A percentile compares a stretch with the other conserved stretches of the same genome.
Evolutionary conservation across 768 basidiomycete species (phyloP).

Genomic region (Pisolithus microcarpus): DNA sequence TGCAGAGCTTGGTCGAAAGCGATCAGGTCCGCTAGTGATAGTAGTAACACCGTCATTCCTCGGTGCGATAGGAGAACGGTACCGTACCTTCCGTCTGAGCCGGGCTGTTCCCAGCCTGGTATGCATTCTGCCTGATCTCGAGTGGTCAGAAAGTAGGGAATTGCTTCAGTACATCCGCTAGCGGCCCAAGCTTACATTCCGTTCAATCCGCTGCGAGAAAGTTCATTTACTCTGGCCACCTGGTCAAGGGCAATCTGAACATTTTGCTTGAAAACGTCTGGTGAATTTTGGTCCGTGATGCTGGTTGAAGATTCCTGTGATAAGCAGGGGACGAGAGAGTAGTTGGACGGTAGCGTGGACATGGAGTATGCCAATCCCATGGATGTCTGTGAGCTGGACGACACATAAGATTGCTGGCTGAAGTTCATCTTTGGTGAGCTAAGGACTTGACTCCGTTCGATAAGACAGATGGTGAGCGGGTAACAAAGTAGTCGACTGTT

Average conservation of each 20-base stretch:
- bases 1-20: slow-evolving; percentile 47
- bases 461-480: too few relatives aligned
- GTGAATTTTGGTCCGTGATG: slow-evolving; percentile 46
- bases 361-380: slow-evolving; percentile 11
- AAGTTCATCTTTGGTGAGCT: too few relatives aligned
- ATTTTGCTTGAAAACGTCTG: slow-evolving; percentile 56
- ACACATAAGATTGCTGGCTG: slow-evolving; percentile 9
- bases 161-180: too few relatives aligned
- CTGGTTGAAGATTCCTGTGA: slow-evolving; percentile 21
- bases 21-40: slow-evolving; percentile 36
- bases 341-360: slow-evolving; percentile 9
- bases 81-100: slow-evolving; percentile 47
- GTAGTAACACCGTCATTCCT: background rate
- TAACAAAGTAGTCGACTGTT: background rate
- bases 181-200: slow-evolving; percentile 42
- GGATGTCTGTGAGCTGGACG: slow-evolving; percentile 12
- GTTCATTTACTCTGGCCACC: slow-evolving; percentile 40
- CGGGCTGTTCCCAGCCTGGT: slow-evolving; percentile 47
- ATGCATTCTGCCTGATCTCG: slow-evolving; percentile 48
- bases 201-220: slow-evolving; percentile 41
- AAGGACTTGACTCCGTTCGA: too few relatives aligned
- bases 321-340: slow-evolving; percentile 14
- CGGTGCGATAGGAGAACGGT: background rate
- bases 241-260: slow-evolving; percentile 42
- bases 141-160: background rate